phyloP scores from a whole-genome alignment of 768 basidiomycete genomes.

The Sistotremastrum niveocremeum region DNA sequence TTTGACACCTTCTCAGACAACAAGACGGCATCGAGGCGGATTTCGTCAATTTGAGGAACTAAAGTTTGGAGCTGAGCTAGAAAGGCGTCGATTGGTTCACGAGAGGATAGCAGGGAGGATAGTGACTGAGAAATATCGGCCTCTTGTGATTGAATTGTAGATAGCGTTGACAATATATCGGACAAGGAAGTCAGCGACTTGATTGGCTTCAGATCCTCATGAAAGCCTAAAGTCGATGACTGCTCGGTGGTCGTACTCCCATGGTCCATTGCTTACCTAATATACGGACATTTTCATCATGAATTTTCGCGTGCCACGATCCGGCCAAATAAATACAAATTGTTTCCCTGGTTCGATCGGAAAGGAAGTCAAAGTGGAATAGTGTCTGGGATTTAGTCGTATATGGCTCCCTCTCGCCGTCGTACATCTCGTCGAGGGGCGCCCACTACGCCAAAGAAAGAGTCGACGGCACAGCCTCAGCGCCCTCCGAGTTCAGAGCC shows the following conservation, averaged over 20 bases:
- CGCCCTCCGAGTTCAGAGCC: constrained; percentile 1
- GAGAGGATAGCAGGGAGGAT: constrained; percentile 52
- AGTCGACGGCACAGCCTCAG: constrained; percentile 3
- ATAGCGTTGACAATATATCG: constrained; percentile 63
- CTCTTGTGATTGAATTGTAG: constrained; percentile 65
- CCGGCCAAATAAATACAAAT: too few species aligned
- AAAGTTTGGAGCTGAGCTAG: constrained; percentile 49
- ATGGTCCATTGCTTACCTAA: too few species aligned
- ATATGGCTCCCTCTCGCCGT: background rate
- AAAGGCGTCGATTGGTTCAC: constrained; percentile 50
- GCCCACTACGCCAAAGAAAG: background rate
- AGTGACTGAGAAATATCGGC: constrained; percentile 62
- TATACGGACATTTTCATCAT: too few species aligned
- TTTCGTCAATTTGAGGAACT: constrained; percentile 45
- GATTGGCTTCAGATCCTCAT: too few species aligned
- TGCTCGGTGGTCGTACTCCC: too few species aligned
- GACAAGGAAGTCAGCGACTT: constrained; percentile 40
- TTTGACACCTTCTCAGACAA: constrained; percentile 46
- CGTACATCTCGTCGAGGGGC: background rate
- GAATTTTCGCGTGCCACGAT: too few species aligned
- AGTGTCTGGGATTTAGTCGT: too few species aligned
- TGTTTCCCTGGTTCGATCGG: too few species aligned
- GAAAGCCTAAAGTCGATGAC: too few species aligned
- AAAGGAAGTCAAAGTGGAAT: too few species aligned
- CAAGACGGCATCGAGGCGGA: constrained; percentile 41